phyloP scores from a whole-genome alignment of 139 green algal species.

The Closterium sp. region DNA sequence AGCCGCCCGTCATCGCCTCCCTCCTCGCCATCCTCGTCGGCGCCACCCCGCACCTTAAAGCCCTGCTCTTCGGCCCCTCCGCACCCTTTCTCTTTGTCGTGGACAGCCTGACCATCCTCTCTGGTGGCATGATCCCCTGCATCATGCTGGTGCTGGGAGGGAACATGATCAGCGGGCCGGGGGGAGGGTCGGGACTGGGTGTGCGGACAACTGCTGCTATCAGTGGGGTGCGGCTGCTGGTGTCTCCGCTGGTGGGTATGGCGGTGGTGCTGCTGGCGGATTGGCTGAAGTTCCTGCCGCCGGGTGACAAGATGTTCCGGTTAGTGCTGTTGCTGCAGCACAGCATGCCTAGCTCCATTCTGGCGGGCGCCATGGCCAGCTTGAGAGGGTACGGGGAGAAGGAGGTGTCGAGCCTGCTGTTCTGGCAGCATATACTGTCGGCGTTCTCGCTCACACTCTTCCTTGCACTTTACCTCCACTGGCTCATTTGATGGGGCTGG shows the following conservation, averaged over 20 bases:
- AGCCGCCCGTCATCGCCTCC: neutral
- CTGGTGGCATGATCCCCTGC: constrained; percentile 13
- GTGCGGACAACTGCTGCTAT: neutral
- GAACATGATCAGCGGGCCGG: constrained; percentile 2
- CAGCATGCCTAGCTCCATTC: constrained; percentile 15
- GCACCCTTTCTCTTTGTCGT: neutral
- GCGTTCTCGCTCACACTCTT: neutral
- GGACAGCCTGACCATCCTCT: neutral
- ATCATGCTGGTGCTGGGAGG: constrained; percentile 28
- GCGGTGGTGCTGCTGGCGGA: neutral
- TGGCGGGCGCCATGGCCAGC: neutral
- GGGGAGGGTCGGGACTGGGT: neutral
- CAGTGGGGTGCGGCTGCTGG: neutral
- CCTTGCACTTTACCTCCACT: neutral
- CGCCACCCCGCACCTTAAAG: neutral
- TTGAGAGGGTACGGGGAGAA: neutral
- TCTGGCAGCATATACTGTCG: constrained; percentile 2
- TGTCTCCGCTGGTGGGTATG: neutral
- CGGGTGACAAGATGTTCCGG: neutral
- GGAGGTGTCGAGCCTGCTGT: neutral
- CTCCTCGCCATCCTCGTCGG: constrained; percentile 5
- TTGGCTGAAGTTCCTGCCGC: neutral
- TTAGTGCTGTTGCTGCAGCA: constrained; percentile 18
- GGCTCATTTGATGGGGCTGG: neutral
- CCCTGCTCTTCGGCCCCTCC: neutral